Base-by-base conservation (phyloP, 805 yeast species). In the Dipodascus geniculatus region DNA sequence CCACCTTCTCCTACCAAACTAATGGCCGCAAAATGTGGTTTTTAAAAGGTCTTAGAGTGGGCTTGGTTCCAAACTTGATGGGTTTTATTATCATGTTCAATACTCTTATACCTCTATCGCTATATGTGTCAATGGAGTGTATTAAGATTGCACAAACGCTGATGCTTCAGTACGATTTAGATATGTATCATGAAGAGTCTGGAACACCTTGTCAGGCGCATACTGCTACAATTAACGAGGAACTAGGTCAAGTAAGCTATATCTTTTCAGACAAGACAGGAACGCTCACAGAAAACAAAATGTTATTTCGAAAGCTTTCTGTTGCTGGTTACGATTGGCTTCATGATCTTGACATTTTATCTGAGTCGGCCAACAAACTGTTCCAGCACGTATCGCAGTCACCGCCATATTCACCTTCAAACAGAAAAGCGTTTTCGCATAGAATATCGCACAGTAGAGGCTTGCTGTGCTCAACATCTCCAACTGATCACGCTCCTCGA, bases 181-280 rank as follows among this genome's bases (percentile, higher is more conserved):
- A 95, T 68, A 88, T 93, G 96, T 93, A 91, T 63, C 87, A 93
- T 65, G 74, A 74, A 19, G 85, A 79, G 28, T 77, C 88, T 6
- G 80, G 93, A 62, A 93, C 96, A 0, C 96, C 96, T 0, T 91
- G 96, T 50, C 96, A 87, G 61, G 95, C 96, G 0, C 82, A 91
- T 65, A 90, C 98, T 0, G 96, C 98, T 0, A 87, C 97, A 0
- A 88, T 93, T 59, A 77, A 93, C 58, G 99, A 93, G 65, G 99
- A 93, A 68, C 72, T 93, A 61, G 99, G 99, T 1, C 99, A 93
- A 66, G 97, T 95, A 0, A 84, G 96, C 50, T 90, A 91, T 64
- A 78, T 93, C 2, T 93, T 93, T 66, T 85, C 96, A 56, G 99
- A 93, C 68, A 93, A 93, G 67, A 93, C 99, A 0, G 99, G 99